Evolutionary conservation across 805 yeast genomes (phyloP), one percentile per base, ranked within the genome.

Genomic region (Ogataea neopini): DNA sequence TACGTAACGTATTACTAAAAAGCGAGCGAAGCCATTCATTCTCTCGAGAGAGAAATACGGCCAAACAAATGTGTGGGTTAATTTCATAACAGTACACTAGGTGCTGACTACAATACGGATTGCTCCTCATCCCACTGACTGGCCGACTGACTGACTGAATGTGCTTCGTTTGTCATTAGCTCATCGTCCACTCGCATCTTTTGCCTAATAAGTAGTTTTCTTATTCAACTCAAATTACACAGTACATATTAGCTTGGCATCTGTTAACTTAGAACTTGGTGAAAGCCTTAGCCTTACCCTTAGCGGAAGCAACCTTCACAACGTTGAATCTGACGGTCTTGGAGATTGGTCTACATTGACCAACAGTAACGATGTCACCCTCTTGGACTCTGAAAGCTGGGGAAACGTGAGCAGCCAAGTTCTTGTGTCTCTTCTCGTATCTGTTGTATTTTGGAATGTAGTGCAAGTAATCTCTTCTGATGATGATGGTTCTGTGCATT

Each of bases 401-500:
- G 63, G 98, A 92, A 71, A 94, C 88, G 83, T 94, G 99, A 70
- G 97, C 99, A 75, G 99, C 95, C 60, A 94, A 84, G 86, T 94
- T 94, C 94, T 94, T 94, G 88, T 94, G 99, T 84, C 99, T 90
- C 88, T 94, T 94, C 84, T 94, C 99, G 88, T 90, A 94, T 88
- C 99, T 91, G 96, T 92, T 94, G 84, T 94, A 94, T 86, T 94
- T 94, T 79, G 98, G 96, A 77, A 94, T 88, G 83, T 89, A 94
- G 83, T 94, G 99, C 76, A 94, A 88, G 95, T 94, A 94, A 75
- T 94, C 98, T 83, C 99, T 92, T 86, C 99, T 91, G 83, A 94
- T 88, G 76, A 94, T 86, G 81, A 94, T 87, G 70, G 99, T 94
- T 84, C 99, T 94, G 95, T 94, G 99, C 99, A 94, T 94, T 84